phyloP scores from a whole-genome alignment of 768 basidiomycete species.

The Candolleomyces eurysporus region DNA sequence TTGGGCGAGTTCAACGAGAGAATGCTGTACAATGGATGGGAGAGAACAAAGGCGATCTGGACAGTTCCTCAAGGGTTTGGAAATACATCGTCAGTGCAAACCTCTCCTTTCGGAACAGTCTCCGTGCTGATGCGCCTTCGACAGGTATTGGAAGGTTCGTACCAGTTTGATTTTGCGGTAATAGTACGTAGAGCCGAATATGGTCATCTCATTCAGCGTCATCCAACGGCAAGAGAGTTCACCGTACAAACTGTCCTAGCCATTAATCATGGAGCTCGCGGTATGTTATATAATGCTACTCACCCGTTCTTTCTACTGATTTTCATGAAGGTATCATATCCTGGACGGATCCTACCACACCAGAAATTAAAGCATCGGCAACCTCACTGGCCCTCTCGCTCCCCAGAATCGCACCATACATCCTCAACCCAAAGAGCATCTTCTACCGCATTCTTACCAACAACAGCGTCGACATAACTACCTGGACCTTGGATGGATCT shows the following conservation, averaged over 20 bases:
- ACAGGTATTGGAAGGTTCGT: too few species aligned
- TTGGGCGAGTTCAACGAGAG: conserved; percentile 66
- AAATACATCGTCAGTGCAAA: conserved; percentile 42
- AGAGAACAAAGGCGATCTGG: conserved; percentile 70
- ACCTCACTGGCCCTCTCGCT: conserved; percentile 47
- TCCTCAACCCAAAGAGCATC: conserved; percentile 40
- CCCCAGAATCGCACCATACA: conserved; percentile 43
- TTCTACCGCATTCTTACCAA: conserved; percentile 37
- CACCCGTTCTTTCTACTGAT: not conserved
- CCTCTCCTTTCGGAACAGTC: not conserved
- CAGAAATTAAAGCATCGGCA: conserved; percentile 52
- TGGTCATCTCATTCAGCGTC: conserved; percentile 25
- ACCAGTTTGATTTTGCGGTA: too few species aligned
- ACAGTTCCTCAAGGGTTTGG: conserved; percentile 81
- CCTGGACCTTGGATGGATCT: conserved; percentile 41
- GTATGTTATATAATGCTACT: conserved; percentile 18
- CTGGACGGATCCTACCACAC: conserved; percentile 53
- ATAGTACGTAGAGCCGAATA: not conserved
- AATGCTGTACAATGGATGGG: conserved; percentile 63
- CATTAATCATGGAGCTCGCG: conserved; percentile 69
- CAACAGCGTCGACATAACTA: conserved; percentile 45
- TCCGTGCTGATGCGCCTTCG: too few species aligned
- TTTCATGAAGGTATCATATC: conserved; percentile 38
- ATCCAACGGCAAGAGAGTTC: conserved; percentile 69
- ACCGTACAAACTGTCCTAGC: conserved; percentile 62